A percentile compares a stretch with the other conserved stretches of the same genome.
Evolutionary conservation across 805 yeast genomes (phyloP).

Genomic region (Sungouiozyma intestinalis): DNA sequence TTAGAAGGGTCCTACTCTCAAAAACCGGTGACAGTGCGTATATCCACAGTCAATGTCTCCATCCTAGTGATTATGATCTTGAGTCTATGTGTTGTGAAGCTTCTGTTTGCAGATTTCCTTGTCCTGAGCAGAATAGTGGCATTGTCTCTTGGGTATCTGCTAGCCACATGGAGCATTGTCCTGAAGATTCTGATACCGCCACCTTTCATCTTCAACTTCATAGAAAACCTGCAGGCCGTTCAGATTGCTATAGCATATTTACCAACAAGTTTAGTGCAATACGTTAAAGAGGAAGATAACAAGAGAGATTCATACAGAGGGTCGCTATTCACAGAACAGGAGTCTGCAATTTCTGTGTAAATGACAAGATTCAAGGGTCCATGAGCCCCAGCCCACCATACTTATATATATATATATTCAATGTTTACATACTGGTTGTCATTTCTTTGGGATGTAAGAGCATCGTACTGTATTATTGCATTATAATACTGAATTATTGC

Average conservation of each 20-base stretch:
- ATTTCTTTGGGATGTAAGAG: too few relatives aligned
- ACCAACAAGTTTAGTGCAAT: background rate
- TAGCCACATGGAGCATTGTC: background rate
- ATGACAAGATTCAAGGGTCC: background rate
- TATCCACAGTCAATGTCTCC: background rate
- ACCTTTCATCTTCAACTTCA: background rate
- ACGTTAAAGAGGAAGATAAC: background rate
- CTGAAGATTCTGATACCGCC: slow-evolving; percentile 2
- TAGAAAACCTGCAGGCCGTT: background rate
- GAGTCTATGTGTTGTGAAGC: background rate
- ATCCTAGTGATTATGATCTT: background rate
- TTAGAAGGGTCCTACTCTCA: background rate
- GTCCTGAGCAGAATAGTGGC: background rate
- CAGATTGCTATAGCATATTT: background rate
- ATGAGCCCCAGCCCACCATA: too few relatives aligned
- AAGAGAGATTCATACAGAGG: background rate
- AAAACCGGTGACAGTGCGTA: background rate
- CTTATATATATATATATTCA: too few relatives aligned
- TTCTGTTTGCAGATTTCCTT: background rate
- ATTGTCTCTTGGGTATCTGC: background rate
- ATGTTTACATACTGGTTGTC: too few relatives aligned
- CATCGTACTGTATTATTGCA: background rate
- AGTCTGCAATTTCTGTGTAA: background rate
- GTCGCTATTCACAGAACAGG: background rate
- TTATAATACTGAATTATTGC: background rate